Evolutionary conservation across 108 stramenopile genomes (phyloP).

Genomic region (Asterionellopsis glacialis): DNA sequence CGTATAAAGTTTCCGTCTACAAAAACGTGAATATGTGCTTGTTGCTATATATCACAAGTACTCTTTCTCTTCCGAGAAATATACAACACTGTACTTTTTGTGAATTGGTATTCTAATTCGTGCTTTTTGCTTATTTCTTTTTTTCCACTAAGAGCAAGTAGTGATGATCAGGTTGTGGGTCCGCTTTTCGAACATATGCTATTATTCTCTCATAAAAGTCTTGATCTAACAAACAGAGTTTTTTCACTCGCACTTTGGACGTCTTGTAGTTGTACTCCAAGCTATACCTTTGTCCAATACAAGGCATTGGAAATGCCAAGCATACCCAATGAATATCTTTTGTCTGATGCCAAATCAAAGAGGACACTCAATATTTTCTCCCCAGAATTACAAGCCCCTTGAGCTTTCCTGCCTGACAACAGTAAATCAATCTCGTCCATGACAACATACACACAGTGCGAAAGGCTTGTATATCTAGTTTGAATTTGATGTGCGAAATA

Average conservation of each 20-base stretch:
- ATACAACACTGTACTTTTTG: too few relatives aligned
- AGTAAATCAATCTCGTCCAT: slow-evolving; percentile 77
- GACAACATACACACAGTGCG: slow-evolving; percentile 34
- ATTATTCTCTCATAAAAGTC: slow-evolving; percentile 19
- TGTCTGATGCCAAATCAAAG: slow-evolving; percentile 29
- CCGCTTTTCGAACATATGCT: too few relatives aligned
- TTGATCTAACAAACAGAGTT: slow-evolving; percentile 23
- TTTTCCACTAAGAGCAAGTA: too few relatives aligned
- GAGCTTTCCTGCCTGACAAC: slow-evolving; percentile 10
- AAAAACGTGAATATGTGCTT: too few relatives aligned
- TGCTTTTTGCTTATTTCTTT: too few relatives aligned
- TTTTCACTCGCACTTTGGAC: slow-evolving; percentile 54
- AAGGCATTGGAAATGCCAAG: slow-evolving; percentile 74
- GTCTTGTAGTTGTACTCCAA: slow-evolving; percentile 66
- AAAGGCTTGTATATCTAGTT: background rate
- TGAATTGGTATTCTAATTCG: too few relatives aligned
- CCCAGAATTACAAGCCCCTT: background rate
- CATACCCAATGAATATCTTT: slow-evolving; percentile 39
- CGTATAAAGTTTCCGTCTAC: too few relatives aligned
- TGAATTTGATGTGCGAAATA: background rate
- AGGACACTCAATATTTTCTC: slow-evolving; percentile 38
- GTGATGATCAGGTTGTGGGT: too few relatives aligned
- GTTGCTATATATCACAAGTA: too few relatives aligned
- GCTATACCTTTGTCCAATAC: slow-evolving; percentile 16
- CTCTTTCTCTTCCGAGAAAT: too few relatives aligned